Evolutionary conservation across 129 eudicot species (phyloP).

Genomic region (Flaveria trinervia): DNA sequence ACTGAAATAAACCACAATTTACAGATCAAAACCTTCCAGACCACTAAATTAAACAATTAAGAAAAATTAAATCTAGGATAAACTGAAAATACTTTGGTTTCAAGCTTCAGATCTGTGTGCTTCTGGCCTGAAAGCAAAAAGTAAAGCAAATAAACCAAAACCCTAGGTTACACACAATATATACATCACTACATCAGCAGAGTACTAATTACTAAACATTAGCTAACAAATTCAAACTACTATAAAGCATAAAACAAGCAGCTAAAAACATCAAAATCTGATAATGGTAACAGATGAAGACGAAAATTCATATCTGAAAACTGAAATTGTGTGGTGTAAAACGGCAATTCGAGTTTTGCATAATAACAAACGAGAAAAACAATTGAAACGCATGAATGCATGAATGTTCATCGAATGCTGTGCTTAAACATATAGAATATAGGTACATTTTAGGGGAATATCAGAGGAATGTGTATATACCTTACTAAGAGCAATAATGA

Average conservation of each 20-base stretch:
- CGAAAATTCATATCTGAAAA: not conserved
- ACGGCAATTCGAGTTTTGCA: too few species aligned
- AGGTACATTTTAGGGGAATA: not conserved
- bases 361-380: not conserved
- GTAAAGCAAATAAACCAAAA: not conserved
- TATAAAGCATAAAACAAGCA: not conserved
- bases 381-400: not conserved
- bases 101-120: not conserved
- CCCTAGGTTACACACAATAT: not conserved
- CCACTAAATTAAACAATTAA: not conserved
- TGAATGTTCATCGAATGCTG: not conserved
- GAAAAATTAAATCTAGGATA: not conserved
- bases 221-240: not conserved
- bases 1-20: too few species aligned
- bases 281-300: not conserved
- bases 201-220: not conserved
- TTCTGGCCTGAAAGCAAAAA: not conserved
- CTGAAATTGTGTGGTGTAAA: not conserved
- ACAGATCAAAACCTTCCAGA: too few species aligned
- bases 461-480: not conserved
- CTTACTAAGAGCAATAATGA: not conserved
- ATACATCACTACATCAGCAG: too few species aligned
- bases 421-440: not conserved
- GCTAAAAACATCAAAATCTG: not conserved
- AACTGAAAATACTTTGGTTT: not conserved